A percentile compares a stretch with the other conserved stretches of the same genome.
phyloP scores from a whole-genome alignment of 805 yeast genomes.

The Yamadazyma kitorensis region DNA sequence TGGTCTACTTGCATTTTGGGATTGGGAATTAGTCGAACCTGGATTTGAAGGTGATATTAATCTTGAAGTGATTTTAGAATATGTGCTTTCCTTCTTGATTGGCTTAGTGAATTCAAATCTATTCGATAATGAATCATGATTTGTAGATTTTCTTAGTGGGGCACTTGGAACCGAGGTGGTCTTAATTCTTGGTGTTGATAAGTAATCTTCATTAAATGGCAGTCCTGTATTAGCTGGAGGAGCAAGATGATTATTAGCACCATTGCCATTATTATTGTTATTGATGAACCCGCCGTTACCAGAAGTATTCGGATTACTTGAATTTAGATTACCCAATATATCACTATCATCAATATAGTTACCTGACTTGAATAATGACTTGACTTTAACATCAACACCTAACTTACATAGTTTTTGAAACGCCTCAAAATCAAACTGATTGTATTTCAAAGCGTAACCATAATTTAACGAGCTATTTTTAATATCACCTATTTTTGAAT shows the following conservation, averaged over 20 bases:
- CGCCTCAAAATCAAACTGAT: conserved; percentile 87
- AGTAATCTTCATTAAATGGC: conserved; percentile 6
- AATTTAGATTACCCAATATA: neutral
- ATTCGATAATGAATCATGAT: conserved; percentile 5
- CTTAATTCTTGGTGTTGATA: conserved; percentile 30
- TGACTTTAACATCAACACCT: conserved; percentile 68
- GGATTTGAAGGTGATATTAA: conserved; percentile 40
- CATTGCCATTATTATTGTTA: neutral
- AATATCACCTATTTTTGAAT: conserved; percentile 53
- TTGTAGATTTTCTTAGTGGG: conserved; percentile 29
- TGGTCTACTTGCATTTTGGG: conserved; percentile 2
- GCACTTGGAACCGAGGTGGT: conserved; percentile 32
- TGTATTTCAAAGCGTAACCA: conserved; percentile 63
- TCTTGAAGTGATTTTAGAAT: conserved; percentile 48
- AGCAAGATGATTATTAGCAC: no score
- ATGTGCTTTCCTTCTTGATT: conserved; percentile 29
- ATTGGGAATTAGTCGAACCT: conserved; percentile 4
- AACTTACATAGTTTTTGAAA: conserved; percentile 68
- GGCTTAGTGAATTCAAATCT: conserved; percentile 33
- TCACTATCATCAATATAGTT: conserved; percentile 2
- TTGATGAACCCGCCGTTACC: neutral
- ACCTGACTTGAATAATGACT: conserved; percentile 30
- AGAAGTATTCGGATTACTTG: neutral
- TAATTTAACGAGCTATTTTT: conserved; percentile 66
- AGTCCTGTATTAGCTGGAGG: no score